phyloP scores from a whole-genome alignment of 1,284 basidiomycete genomes.

The Moesziomyces parantarcticus region DNA sequence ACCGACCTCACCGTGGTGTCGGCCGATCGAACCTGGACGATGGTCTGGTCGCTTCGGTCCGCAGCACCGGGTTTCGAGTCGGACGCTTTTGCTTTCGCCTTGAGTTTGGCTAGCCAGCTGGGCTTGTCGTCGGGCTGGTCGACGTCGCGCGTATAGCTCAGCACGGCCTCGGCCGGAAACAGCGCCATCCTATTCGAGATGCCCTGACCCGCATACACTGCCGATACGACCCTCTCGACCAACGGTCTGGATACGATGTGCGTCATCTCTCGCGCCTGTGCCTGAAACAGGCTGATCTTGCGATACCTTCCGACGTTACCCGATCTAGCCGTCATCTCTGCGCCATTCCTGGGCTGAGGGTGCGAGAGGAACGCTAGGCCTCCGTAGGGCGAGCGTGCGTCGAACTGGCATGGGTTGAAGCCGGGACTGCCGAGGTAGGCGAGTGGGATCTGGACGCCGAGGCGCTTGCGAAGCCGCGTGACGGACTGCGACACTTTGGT shows the following conservation, averaged over 20 bases:
- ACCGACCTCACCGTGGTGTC: conserved; percentile 8
- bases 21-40: conserved; percentile 16
- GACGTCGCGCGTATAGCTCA: conserved; percentile 16
- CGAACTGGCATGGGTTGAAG: conserved; percentile 4
- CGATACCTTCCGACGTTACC: conserved; percentile 22
- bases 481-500: conserved; percentile 23
- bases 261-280: conserved; percentile 36
- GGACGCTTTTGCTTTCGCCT: conserved; percentile 8
- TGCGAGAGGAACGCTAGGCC: conserved; percentile 22
- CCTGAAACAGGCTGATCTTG: conserved; percentile 33
- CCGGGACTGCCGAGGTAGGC: conserved; percentile 23
- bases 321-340: conserved; percentile 21
- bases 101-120: conserved; percentile 32
- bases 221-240: conserved; percentile 28
- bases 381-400: background rate
- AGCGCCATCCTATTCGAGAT: conserved; percentile 18
- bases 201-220: conserved; percentile 23
- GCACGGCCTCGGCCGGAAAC: conserved; percentile 37
- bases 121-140: conserved; percentile 6
- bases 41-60: background rate
- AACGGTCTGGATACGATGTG: conserved; percentile 38
- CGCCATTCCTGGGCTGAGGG: conserved; percentile 22
- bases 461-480: conserved; percentile 25
- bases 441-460: conserved; percentile 41
- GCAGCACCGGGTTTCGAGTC: conserved; percentile 6